Base-by-base conservation (phyloP, 2,329 filamentous ascomycete genomes). In the Lasiodiplodia theobromae region DNA sequence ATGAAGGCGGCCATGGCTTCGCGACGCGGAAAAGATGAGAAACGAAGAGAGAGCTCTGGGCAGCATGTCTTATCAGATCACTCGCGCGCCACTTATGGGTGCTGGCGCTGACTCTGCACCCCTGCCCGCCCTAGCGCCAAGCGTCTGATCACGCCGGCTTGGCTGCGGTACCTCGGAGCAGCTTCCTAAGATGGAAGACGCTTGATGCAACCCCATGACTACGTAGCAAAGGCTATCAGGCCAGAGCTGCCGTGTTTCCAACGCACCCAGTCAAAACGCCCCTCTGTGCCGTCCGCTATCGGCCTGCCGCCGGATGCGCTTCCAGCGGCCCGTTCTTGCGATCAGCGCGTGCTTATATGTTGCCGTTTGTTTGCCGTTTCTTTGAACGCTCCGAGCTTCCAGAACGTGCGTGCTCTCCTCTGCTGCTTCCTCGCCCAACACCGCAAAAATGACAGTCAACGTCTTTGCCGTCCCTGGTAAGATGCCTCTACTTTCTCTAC, bases 401-500 rank as follows among this genome's bases (percentile, higher is more conserved):
- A 34, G 31, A 10, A 10, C 31, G 28, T 31, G 28, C 5, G 28
- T 31, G 28, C 28, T 31, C 28, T 31, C 28, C 28, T 31, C 28
- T 34, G 31, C 8, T 34, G 6, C 31, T 10, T 10, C 6, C 31
- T 34, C 7, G 31, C 31, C 31, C 31, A 40, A 40, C 57, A 12
- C 18, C n/a, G 37, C 18, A 28, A 31, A 40, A 71, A 75, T 70
- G 82, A 89, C 90, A 77, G 85, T 86, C 70, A 87, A 91, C 77
- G 89, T 94, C 69, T 94, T 94, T 78, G 87, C 91, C 70, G 88
- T 93, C 21, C 91, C 91, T 71, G 82, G 85, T 87, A 75, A 71
- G 77, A 4, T 23, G 14, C n/a, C 34, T 3, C 7, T 16, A 16
- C 3, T 8, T 18, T 5, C 7, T 47, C 6, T 47, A 2, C 21